Evolutionary conservation across 2,329 filamentous ascomycete genomes (phyloP), one percentile per base, ranked within the genome.

Genomic region (Nemania bipapillata): DNA sequence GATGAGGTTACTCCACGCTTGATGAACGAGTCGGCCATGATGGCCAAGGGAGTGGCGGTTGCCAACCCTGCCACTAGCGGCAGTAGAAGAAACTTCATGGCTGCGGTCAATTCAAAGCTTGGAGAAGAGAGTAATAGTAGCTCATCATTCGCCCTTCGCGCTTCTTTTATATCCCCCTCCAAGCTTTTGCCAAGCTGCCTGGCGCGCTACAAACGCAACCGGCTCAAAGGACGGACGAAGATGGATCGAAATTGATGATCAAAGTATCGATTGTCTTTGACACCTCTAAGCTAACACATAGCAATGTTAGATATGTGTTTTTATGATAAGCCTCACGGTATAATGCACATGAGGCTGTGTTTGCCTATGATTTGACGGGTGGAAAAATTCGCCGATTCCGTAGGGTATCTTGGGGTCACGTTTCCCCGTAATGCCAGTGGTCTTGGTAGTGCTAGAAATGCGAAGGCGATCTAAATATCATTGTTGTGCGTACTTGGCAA

Each of bases 21-120:
- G 49, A 86, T 81, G 72, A 84, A 83, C 1, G 84, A 86, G 57
- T 84, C 79, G 11, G 84, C 81, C 79, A 86, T 84, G 75, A 75
- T 78, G 9, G 73, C 64, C 0, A 81, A 74, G 54, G 72, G 74
- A 8, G 65, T 72, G n/a, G 73, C 63, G 1, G 66, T 47, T 4
- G 66, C 66, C 40, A 72, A 65, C 4, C 66, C 58, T 4, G 63
- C 56, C 12, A 54, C 68, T 6, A 75, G 65, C 4, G 40, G 26
- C 24, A 74, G 55, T 26, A 73, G 42, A 20, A 55, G 24, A 22
- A 61, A 63, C 55, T 61, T 74, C 74, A 76, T 76, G 17, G n/a
- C 60, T 53, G 49, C 47, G 22, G 55, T 58, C 5, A 32, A 24
- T 40, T 22, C 7, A 30, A 4, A 15, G 32, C 9, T 37, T 3